A percentile compares a stretch with the other conserved stretches of the same genome.
phyloP scores from a whole-genome alignment of 805 yeast genomes.

The Starmerella geochares region DNA sequence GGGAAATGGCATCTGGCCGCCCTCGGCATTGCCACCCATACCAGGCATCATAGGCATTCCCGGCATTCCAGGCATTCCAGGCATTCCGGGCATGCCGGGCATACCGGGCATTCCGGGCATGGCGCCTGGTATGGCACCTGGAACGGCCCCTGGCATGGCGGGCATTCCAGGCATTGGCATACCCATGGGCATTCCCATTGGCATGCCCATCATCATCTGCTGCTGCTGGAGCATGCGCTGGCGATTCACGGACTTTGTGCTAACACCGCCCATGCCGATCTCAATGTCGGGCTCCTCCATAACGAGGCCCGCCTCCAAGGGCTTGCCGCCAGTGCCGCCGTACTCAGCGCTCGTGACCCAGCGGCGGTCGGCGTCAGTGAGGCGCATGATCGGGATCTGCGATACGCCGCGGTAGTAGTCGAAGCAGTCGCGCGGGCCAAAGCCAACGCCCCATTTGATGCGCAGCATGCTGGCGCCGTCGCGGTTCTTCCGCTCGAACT shows the following conservation, averaged over 20 bases:
- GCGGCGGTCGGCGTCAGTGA: slow-evolving; percentile 86
- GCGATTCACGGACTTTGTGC: slow-evolving; percentile 10
- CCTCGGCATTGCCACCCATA: slow-evolving; percentile 11
- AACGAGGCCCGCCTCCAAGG: slow-evolving; percentile 64
- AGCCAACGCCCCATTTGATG: slow-evolving; percentile 98
- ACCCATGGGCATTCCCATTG: slow-evolving; percentile 22
- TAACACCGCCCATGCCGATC: slow-evolving; percentile 81
- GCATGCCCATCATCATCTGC: slow-evolving; percentile 14
- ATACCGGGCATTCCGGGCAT: slow-evolving; percentile 16
- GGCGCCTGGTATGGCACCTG: slow-evolving; percentile 17
- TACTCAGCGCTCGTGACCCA: slow-evolving; percentile 88
- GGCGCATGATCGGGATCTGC: slow-evolving; percentile 71
- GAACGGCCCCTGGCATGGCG: slow-evolving; percentile 15
- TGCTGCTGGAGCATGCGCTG: slow-evolving; percentile 16
- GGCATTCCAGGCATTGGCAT: slow-evolving; percentile 27
- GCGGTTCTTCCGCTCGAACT: slow-evolving; percentile 50
- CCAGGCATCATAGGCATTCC: slow-evolving; percentile 15
- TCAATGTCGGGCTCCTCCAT: slow-evolving; percentile 97
- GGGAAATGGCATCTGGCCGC: slow-evolving; percentile 25
- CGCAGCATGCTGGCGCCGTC: slow-evolving; percentile 57
- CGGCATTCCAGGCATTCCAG: slow-evolving; percentile 20
- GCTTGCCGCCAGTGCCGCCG: slow-evolving; percentile 94
- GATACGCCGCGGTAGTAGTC: slow-evolving; percentile 87
- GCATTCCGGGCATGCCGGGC: slow-evolving; percentile 26
- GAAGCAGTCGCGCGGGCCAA: slow-evolving; percentile 97